A percentile compares a stretch with the other conserved stretches of the same genome.
Conservation (phyloP, 306 rosid genomes). For the Lupinus albus region DNA sequence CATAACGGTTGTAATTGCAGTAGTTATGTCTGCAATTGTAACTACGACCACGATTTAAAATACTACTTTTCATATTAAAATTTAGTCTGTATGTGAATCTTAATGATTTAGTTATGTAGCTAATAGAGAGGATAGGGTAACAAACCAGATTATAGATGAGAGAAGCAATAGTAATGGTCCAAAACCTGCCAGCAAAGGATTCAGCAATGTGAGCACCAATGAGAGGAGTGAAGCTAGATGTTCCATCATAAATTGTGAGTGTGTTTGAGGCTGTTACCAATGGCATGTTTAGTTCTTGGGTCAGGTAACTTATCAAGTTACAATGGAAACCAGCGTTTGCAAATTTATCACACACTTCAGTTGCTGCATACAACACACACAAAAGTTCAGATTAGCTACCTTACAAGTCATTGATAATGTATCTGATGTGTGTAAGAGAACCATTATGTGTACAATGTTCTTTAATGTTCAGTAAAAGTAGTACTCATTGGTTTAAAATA, state of each 20-base stretch:
- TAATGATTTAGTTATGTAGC: no score
- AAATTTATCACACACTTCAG: slow-evolving; percentile 66
- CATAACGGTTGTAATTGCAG: no score
- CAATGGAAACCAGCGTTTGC: slow-evolving; percentile 55
- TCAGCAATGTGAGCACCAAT: slow-evolving; percentile 11
- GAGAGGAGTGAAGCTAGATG: slow-evolving; percentile 55
- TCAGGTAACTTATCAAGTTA: slow-evolving; percentile 61
- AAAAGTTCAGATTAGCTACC: not conserved
- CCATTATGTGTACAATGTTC: no score
- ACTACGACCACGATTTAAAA: no score
- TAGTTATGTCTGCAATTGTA: no score
- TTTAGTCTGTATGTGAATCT: no score
- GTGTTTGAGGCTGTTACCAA: slow-evolving; percentile 65
- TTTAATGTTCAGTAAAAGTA: no score
- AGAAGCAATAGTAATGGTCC: slow-evolving; percentile 7
- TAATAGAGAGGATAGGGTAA: not conserved
- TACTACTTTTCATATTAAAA: no score
- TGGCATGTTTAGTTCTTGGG: slow-evolving; percentile 57
- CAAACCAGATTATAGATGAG: slow-evolving; percentile 51
- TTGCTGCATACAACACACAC: slow-evolving; percentile 42
- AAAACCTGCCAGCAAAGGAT: slow-evolving; percentile 27
- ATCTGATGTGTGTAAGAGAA: no score
- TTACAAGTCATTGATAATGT: no score
- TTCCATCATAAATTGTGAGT: slow-evolving; percentile 55
- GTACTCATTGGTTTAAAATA: no score